A percentile compares a stretch with the other conserved stretches of the same genome.
Evolutionary conservation across 2,329 filamentous ascomycete genomes (phyloP).

Genomic region (Colletotrichum destructivum): DNA sequence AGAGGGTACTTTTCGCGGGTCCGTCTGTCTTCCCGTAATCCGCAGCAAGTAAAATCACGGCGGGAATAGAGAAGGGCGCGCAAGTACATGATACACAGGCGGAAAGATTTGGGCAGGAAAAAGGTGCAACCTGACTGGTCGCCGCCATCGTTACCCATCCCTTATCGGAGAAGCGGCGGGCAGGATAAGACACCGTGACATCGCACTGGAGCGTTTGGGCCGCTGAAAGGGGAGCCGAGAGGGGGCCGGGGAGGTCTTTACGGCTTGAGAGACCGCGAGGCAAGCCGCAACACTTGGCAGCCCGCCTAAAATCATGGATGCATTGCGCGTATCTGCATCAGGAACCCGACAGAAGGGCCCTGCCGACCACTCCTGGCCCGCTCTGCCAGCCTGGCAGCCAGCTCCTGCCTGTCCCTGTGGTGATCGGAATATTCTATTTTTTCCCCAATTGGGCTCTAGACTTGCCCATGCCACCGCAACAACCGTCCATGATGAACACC

Average conservation of each 20-base stretch:
- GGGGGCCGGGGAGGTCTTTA: neutral
- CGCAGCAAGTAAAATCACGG: neutral
- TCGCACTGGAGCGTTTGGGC: constrained; percentile 16
- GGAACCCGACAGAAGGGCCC: constrained; percentile 26
- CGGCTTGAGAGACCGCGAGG: constrained; percentile 27
- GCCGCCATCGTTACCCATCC: neutral
- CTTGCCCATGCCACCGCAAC: constrained; percentile 6
- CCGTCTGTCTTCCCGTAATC: neutral
- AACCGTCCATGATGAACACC: neutral
- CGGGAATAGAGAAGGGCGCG: neutral
- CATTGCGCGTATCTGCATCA: constrained; percentile 42
- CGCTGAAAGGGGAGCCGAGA: constrained; percentile 20
- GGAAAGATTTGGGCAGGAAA: constrained; percentile 4
- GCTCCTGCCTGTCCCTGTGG: constrained; percentile 38
- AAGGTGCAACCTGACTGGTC: constrained; percentile 32
- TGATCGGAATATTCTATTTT: constrained; percentile 42
- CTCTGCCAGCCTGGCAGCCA: constrained; percentile 4
- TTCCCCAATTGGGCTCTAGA: constrained; percentile 17
- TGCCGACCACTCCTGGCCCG: constrained; percentile 4
- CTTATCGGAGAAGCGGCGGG: constrained; percentile 37
- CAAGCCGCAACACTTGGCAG: constrained; percentile 35
- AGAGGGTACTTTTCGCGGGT: neutral
- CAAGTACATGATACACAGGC: constrained; percentile 1
- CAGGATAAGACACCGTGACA: constrained; percentile 33
- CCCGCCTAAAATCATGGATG: constrained; percentile 28